A percentile compares a stretch with the other conserved stretches of the same genome.
phyloP scores from a whole-genome alignment of 306 rosid species.

The Lupinus albus region DNA sequence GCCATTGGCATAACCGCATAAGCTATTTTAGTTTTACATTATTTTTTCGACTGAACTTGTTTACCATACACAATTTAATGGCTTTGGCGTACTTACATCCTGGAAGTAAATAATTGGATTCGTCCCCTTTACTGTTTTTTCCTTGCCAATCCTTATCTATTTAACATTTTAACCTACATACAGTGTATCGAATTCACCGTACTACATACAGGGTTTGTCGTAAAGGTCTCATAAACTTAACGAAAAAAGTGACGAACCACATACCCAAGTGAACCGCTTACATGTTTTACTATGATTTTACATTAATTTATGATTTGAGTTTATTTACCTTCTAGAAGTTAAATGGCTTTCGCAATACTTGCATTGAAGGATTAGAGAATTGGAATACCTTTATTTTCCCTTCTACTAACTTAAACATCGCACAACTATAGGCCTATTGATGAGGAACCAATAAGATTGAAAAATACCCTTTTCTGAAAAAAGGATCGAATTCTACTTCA shows the following conservation, averaged over 20 bases:
- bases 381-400: background rate
- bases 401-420: background rate
- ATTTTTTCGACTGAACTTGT: background rate
- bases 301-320: background rate
- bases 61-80: background rate
- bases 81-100: conserved; percentile 11
- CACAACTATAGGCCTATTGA: background rate
- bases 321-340: background rate
- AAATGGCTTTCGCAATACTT: conserved; percentile 14
- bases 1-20: background rate
- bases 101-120: conserved; percentile 8
- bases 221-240: no score
- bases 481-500: background rate
- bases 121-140: conserved; percentile 19
- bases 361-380: conserved; percentile 8
- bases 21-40: background rate
- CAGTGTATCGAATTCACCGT: no score
- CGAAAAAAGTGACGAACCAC: no score
- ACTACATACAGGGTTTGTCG: no score
- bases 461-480: conserved; percentile 6
- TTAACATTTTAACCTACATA: no score
- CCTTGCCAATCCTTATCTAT: background rate
- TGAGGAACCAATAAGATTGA: no score
- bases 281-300: no score
- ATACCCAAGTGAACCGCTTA: no score